Evolutionary conservation across 1,284 basidiomycete genomes (phyloP), one percentile per base, ranked within the genome.

Genomic region (Pseudozyma sp.): DNA sequence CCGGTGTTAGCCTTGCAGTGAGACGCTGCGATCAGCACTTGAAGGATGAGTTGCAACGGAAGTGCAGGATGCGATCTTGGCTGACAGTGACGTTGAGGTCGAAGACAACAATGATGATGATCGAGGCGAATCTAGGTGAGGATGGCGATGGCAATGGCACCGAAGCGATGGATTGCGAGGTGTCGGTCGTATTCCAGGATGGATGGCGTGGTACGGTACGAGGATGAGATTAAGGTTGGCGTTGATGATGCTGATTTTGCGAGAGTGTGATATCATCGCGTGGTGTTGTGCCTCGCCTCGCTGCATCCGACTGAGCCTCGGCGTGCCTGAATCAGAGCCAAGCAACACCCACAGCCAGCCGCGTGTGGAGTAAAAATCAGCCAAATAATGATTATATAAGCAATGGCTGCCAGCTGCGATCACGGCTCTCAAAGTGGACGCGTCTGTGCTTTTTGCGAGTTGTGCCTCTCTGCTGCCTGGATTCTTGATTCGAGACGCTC

Each of bases 401-500:
- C 54, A 46, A 10, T 0, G 5, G 9, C 16, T 5, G 35, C 19
- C 6, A 40, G n/a, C 44, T 17, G 55, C 47, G 48, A 49, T 50
- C 55, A 44, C 55, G 39, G 40, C 54, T 19, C 4, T 17, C 11
- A 13, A 33, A 17, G 31, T 44, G 40, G 42, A 37, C 48, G 47
- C 40, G 42, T 48, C 47, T 19, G 35, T 40, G 44, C 40, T 35
- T 24, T 48, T 43, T 10, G 7, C 19, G 13, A 13, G 3, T 35
- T 17, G 51, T 58, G 63, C 63, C 51, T 29, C 10, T 50, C 56
- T 66, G 63, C 63, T 54, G 63, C 55, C 47, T 48, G n/a, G 13
- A 30, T 30, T 33, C 46, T 54, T 40, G 9, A 24, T 7, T 40
- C 5, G 40, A 9, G 13, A 35, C 33, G 40, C 48, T 31, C 45